phyloP scores from a whole-genome alignment of 140 eudicot genomes.

The Anethum foeniculum region DNA sequence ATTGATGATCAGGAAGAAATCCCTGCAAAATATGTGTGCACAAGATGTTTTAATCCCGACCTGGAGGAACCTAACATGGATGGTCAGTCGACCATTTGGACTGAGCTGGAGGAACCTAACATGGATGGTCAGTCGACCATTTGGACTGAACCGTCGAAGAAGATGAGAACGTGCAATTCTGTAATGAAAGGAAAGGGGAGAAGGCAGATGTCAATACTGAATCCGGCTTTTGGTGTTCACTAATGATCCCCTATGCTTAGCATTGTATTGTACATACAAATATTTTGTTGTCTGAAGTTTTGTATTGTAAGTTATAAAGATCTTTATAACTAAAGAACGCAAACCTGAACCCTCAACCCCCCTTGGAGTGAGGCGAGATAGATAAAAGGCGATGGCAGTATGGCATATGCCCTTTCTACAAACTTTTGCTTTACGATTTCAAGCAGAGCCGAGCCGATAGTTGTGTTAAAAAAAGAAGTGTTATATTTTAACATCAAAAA shows the following conservation, averaged over 20 bases:
- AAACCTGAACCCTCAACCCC: too few species aligned
- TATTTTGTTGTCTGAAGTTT: not conserved
- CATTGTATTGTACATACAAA: not conserved
- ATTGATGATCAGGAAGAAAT: too few species aligned
- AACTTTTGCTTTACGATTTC: too few species aligned
- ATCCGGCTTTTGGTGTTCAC: slow-evolving; percentile 1
- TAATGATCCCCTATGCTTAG: not conserved
- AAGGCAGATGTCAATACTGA: not conserved
- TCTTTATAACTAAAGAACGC: too few species aligned
- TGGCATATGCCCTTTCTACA: too few species aligned
- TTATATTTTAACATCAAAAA: too few species aligned
- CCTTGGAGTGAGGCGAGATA: too few species aligned
- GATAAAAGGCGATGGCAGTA: too few species aligned
- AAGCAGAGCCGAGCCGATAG: too few species aligned
- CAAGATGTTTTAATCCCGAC: not conserved
- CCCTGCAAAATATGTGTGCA: not conserved
- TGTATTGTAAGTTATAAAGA: too few species aligned
- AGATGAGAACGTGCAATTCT: not conserved
- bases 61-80: not conserved
- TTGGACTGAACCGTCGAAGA: not conserved
- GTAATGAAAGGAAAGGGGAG: not conserved
- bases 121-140: not conserved
- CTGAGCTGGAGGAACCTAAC: too few species aligned
- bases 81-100: not conserved
- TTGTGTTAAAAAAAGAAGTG: too few species aligned